phyloP scores from a whole-genome alignment of 164 flowering plant species.

The Annona squamosa region DNA sequence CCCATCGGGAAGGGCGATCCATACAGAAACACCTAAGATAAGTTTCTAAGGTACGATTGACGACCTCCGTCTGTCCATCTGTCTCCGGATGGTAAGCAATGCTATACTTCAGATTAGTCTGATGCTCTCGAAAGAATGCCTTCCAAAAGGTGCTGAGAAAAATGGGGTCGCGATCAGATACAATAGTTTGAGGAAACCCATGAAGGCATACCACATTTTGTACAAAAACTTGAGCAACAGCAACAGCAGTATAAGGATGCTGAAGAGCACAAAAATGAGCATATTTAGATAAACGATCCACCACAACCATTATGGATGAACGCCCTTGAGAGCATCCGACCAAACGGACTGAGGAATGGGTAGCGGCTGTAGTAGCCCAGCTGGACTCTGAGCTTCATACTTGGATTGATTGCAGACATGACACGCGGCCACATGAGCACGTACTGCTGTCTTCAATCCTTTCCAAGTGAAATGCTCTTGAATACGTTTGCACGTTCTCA shows the following conservation, averaged over 20 bases:
- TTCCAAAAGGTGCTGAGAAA: slow-evolving; percentile 5
- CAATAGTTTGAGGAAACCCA: not conserved
- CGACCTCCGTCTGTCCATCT: slow-evolving; percentile 3
- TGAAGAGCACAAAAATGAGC: not conserved
- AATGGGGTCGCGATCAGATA: not conserved
- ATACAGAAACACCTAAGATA: not conserved
- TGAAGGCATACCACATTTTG: not conserved
- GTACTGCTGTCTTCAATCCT: not conserved
- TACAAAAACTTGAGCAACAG: not conserved
- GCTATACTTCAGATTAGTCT: not conserved
- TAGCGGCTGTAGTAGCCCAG: not conserved
- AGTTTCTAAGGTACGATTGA: not conserved
- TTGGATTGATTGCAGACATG: not conserved
- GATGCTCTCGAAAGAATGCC: not conserved
- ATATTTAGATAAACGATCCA: not conserved
- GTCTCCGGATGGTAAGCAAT: slow-evolving; percentile 1
- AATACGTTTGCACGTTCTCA: not conserved
- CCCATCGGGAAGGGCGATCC: not conserved
- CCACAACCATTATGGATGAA: not conserved
- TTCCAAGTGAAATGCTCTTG: not conserved
- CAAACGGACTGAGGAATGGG: not conserved
- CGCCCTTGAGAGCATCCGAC: not conserved
- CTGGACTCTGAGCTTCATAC: not conserved
- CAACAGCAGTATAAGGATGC: slow-evolving; percentile 1
- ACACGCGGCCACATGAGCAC: not conserved